Evolutionary conservation across 495 filamentous ascomycete genomes (phyloP).

Genomic region (Thozetella sp.): DNA sequence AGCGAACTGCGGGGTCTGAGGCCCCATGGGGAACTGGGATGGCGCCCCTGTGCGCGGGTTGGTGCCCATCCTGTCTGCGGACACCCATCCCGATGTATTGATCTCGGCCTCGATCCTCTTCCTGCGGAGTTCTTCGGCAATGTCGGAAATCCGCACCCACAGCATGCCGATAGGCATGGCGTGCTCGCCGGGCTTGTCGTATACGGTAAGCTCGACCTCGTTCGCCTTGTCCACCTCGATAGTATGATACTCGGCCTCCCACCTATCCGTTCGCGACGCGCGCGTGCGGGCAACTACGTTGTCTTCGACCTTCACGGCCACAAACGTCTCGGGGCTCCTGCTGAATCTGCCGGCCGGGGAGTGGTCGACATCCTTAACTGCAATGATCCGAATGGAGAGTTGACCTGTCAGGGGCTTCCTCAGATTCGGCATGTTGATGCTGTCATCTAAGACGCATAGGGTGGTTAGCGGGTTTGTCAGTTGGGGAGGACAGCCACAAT

Average conservation of each 20-base stretch:
- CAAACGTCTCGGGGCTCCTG: conserved; percentile 89
- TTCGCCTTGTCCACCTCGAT: conserved; percentile 97
- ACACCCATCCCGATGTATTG: conserved; percentile 91
- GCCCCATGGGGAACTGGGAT: conserved; percentile 56
- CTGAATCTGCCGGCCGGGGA: conserved; percentile 84
- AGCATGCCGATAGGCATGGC: conserved; percentile 92
- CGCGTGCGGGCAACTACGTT: conserved; percentile 86
- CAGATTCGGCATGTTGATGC: conserved; percentile 91
- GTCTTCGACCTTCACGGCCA: conserved; percentile 96
- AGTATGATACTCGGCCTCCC: conserved; percentile 87
- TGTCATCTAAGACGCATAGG: conserved; percentile 70
- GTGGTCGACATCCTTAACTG: conserved; percentile 94
- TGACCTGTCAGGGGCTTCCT: conserved; percentile 91
- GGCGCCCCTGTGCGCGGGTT: conserved; percentile 45
- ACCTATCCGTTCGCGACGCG: conserved; percentile 81
- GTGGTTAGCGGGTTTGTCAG: conserved; percentile 14
- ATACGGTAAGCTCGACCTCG: conserved; percentile 96
- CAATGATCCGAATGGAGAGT: conserved; percentile 80
- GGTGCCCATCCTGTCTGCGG: conserved; percentile 86
- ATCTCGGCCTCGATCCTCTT: conserved; percentile 97
- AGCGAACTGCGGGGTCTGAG: conserved; percentile 43
- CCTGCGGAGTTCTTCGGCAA: conserved; percentile 94
- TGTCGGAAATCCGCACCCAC: conserved; percentile 96
- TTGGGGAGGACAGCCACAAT: neutral
- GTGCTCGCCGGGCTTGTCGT: conserved; percentile 89